Evolutionary conservation across 371 early-diverging fungal genomes (phyloP).

Genomic region (Mortierella sp.): DNA sequence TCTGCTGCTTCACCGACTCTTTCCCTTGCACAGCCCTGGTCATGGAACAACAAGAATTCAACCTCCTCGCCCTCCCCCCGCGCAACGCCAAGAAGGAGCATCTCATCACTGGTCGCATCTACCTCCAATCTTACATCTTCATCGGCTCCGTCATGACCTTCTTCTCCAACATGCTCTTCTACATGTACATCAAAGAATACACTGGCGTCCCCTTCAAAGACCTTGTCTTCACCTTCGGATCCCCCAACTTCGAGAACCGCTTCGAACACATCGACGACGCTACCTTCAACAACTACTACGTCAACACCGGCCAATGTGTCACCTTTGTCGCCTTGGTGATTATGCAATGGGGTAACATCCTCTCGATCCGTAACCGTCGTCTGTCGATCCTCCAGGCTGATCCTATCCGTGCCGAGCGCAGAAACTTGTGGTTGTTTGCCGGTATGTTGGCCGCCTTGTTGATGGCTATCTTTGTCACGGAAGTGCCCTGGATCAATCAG

Average conservation of each 20-base stretch:
- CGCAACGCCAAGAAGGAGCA: conserved; percentile 71
- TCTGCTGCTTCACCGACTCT: conserved; percentile 68
- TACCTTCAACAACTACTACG: conserved; percentile 54
- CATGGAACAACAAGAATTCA: conserved; percentile 73
- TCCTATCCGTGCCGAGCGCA: conserved; percentile 66
- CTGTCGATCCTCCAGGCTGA: conserved; percentile 70
- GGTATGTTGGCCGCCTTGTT: conserved; percentile 61
- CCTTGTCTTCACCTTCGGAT: conserved; percentile 67
- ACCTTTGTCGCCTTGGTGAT: conserved; percentile 76
- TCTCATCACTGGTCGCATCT: conserved; percentile 66
- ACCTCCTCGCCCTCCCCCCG: conserved; percentile 71
- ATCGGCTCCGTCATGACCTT: conserved; percentile 71
- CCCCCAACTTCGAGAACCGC: conserved; percentile 29
- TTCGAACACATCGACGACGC: conserved; percentile 63
- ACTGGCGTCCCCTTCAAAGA: conserved; percentile 61
- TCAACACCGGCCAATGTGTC: conserved; percentile 67
- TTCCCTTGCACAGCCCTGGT: conserved; percentile 72
- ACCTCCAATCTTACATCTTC: conserved; percentile 74
- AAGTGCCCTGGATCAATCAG: conserved; percentile 66
- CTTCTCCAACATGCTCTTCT: conserved; percentile 74
- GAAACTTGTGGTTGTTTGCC: conserved; percentile 64
- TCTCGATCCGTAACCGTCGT: conserved; percentile 71
- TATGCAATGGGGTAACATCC: conserved; percentile 68
- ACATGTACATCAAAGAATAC: conserved; percentile 62
- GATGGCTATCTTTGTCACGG: conserved; percentile 70